phyloP scores from a whole-genome alignment of 352 stramenopile species.

The Phytophthora cryptogea region DNA sequence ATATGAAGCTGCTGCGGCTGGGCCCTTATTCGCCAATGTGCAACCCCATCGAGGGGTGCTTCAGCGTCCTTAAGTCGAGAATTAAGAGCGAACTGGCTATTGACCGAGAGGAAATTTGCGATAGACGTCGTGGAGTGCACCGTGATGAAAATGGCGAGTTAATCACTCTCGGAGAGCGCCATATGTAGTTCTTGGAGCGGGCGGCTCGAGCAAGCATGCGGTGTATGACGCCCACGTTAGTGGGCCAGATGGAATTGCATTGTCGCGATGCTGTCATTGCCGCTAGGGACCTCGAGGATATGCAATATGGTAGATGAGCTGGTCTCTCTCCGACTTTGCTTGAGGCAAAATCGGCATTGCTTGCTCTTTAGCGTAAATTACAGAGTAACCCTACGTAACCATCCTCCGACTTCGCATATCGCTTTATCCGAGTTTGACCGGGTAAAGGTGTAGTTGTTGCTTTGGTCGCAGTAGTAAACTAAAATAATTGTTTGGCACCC shows the following conservation, averaged over 20 bases:
- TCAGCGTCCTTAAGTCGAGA: not conserved
- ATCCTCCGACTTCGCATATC: not conserved
- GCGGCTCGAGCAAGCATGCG: not conserved
- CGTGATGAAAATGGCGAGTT: too few relatives aligned
- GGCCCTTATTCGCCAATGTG: not conserved
- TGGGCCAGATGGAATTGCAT: not conserved
- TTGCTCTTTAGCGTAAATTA: not conserved
- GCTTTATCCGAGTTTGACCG: not conserved
- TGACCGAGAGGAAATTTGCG: conserved; percentile 2
- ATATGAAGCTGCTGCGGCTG: conserved; percentile 2
- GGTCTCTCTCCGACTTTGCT: not conserved
- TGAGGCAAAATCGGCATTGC: not conserved
- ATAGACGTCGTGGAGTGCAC: not conserved
- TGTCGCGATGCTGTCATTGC: not conserved
- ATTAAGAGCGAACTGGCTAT: not conserved
- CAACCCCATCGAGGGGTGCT: not conserved
- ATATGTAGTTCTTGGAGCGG: not conserved
- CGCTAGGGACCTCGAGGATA: not conserved
- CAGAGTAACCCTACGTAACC: not conserved
- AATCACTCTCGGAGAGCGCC: not conserved
- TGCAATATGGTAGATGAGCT: not conserved
- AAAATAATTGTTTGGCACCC: not conserved
- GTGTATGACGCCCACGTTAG: not conserved
- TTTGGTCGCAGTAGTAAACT: not conserved
- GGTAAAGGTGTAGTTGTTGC: not conserved